Conservation (phyloP, 352 stramenopile genomes). For the Salisapilia sapeloensis region DNA sequence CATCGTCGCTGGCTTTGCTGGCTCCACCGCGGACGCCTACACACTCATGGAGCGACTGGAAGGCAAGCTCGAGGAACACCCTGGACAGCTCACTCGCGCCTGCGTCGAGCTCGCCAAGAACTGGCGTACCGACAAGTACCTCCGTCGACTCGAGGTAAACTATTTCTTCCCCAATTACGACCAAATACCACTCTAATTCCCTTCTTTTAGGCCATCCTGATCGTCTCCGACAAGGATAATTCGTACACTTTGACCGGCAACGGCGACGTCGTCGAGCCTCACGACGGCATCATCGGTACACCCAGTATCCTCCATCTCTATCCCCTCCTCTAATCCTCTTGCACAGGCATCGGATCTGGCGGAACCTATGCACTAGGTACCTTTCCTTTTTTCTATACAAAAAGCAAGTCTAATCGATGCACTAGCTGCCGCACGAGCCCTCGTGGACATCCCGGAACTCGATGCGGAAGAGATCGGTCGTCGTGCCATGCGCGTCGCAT, state of each 20-base stretch:
- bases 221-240: constrained; percentile 92
- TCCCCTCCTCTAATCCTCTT: not conserved
- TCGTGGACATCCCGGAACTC: constrained; percentile 89
- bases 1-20: constrained; percentile 94
- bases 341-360: constrained; percentile 77
- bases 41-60: constrained; percentile 97
- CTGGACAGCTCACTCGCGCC: constrained; percentile 89
- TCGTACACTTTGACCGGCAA: constrained; percentile 97
- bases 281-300: constrained; percentile 87
- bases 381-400: constrained; percentile 6
- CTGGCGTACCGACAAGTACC: constrained; percentile 98
- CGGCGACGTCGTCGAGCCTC: constrained; percentile 94
- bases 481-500: constrained; percentile 91
- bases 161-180: constrained; percentile 10
- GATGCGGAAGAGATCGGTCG: constrained; percentile 88
- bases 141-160: constrained; percentile 87
- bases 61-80: constrained; percentile 96
- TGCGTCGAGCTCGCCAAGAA: constrained; percentile 98
- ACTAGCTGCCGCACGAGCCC: constrained; percentile 86
- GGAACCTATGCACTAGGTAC: constrained; percentile 87
- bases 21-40: constrained; percentile 95
- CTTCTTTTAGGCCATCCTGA: constrained; percentile 39
- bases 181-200: not conserved
- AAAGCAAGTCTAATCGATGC: constrained; percentile 1
- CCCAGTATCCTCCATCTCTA: not conserved